Conservation (phyloP, 495 filamentous ascomycete genomes). For the Lichina pygmaea region DNA sequence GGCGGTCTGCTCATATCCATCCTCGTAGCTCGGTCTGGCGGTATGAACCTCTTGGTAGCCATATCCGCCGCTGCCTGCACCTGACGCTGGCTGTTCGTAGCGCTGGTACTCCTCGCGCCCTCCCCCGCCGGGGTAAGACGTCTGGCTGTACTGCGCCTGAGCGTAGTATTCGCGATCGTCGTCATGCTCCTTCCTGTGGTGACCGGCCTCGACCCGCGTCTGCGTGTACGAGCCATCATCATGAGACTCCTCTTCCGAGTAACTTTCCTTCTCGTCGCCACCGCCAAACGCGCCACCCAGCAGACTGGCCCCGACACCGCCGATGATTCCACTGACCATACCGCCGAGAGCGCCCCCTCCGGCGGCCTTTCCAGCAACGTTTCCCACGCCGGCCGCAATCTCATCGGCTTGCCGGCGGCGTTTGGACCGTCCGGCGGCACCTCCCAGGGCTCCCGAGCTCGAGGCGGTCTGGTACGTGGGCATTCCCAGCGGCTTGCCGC, state of each 20-base stretch:
- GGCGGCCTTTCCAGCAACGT: conserved; percentile 17
- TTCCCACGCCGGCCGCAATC: conserved; percentile 10
- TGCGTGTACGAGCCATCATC: conserved; percentile 15
- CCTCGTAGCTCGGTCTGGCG: conserved; percentile 1
- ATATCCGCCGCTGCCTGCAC: neutral
- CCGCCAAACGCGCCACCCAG: conserved; percentile 12
- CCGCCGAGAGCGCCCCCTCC: conserved; percentile 23
- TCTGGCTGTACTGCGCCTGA: conserved; percentile 15
- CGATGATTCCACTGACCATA: conserved; percentile 22
- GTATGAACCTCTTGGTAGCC: conserved; percentile 1
- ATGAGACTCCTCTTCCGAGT: conserved; percentile 9
- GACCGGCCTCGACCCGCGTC: conserved; percentile 9
- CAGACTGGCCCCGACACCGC: conserved; percentile 19
- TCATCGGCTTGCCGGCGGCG: neutral
- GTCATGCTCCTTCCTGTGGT: conserved; percentile 4
- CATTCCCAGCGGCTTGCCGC: conserved; percentile 41
- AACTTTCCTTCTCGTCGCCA: conserved; percentile 7
- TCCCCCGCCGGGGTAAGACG: conserved; percentile 11
- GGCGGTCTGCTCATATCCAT: conserved; percentile 2
- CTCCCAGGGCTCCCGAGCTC: conserved; percentile 15
- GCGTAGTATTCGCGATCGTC: conserved; percentile 10
- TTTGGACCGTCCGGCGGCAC: neutral
- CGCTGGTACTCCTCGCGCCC: conserved; percentile 13
- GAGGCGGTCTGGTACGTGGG: conserved; percentile 13
- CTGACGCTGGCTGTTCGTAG: conserved; percentile 9